A percentile compares a stretch with the other conserved stretches of the same genome.
phyloP scores from a whole-genome alignment of 2,329 filamentous ascomycete species.

The Aspergillus thermomutatus region DNA sequence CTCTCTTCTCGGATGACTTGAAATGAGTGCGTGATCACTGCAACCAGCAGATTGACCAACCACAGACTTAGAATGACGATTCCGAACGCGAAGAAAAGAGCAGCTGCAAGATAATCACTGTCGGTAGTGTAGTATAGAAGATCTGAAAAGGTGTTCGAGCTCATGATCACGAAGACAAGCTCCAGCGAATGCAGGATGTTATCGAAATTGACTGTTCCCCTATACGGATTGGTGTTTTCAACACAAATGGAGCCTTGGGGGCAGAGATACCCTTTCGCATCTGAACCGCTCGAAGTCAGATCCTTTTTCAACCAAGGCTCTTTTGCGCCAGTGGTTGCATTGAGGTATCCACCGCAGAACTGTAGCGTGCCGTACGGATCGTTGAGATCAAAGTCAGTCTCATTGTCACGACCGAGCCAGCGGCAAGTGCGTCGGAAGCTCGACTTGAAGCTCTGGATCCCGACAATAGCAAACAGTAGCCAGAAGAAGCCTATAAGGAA shows the following conservation, averaged over 20 bases:
- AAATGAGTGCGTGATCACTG: slow-evolving; percentile 97
- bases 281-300: slow-evolving; percentile 49
- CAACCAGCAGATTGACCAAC: slow-evolving; percentile 91
- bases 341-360: slow-evolving; percentile 82
- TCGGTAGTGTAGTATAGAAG: slow-evolving; percentile 91
- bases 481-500: slow-evolving; percentile 97
- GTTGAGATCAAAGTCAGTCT: slow-evolving; percentile 41
- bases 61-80: slow-evolving; percentile 94
- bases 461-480: slow-evolving; percentile 94
- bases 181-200: slow-evolving; percentile 90
- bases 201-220: slow-evolving; percentile 88
- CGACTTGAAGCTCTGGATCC: slow-evolving; percentile 92
- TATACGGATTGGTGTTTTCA: slow-evolving; percentile 73
- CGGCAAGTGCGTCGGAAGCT: slow-evolving; percentile 74
- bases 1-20: slow-evolving; percentile 97
- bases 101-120: slow-evolving; percentile 83
- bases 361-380: slow-evolving; percentile 60
- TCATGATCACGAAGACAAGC: slow-evolving; percentile 97
- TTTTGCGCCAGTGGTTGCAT: slow-evolving; percentile 54
- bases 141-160: slow-evolving; percentile 93
- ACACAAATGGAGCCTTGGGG: slow-evolving; percentile 80
- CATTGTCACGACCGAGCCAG: slow-evolving; percentile 63
- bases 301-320: slow-evolving; percentile 68
- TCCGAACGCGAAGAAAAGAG: slow-evolving; percentile 67
- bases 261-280: slow-evolving; percentile 79